These are phyloP conservation scores for Glycyrrhiza uralensis DNA, from an alignment of 306 rosid species.

Conservation along the genomic window DNA sequence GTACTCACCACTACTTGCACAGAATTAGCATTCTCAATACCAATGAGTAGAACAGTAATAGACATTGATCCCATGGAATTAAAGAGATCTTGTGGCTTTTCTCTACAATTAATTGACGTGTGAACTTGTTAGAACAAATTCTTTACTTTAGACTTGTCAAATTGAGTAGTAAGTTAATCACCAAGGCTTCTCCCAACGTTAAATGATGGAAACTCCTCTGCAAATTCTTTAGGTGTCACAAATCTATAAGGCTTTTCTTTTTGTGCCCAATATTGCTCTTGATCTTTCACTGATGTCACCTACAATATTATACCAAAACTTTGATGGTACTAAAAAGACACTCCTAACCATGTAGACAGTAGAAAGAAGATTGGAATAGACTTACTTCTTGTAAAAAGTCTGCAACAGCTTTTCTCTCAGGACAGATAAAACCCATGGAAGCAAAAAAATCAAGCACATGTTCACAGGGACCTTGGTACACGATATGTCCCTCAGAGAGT, in stretches of 20 bases:
- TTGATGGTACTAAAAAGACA: no score
- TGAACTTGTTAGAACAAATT: neutral
- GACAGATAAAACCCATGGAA: slow-evolving; percentile 46
- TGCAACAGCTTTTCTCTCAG: slow-evolving; percentile 51
- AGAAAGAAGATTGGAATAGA: no score
- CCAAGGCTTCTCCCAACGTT: slow-evolving; percentile 36
- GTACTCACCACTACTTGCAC: slow-evolving; percentile 40
- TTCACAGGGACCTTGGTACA: slow-evolving; percentile 55
- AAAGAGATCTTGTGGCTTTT: slow-evolving; percentile 40
- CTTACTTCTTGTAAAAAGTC: slow-evolving; percentile 56
- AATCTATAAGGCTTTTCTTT: slow-evolving; percentile 43
- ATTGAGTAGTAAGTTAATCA: slow-evolving; percentile 36
- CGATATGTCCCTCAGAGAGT: slow-evolving; percentile 46
- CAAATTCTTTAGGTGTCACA: slow-evolving; percentile 42
- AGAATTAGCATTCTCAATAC: slow-evolving; percentile 36
- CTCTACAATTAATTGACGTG: slow-evolving; percentile 9
- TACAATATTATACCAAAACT: neutral
- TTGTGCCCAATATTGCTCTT: slow-evolving; percentile 44
- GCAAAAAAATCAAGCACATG: neutral
- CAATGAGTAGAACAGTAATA: slow-evolving; percentile 44
- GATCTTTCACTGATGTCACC: slow-evolving; percentile 65
- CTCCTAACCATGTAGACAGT: neutral
- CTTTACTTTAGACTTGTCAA: slow-evolving; percentile 53
- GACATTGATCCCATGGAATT: slow-evolving; percentile 55
- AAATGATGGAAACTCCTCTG: slow-evolving; percentile 35